phyloP scores from a whole-genome alignment of 495 filamentous ascomycete species.

The Talaromyces stipitatus region DNA sequence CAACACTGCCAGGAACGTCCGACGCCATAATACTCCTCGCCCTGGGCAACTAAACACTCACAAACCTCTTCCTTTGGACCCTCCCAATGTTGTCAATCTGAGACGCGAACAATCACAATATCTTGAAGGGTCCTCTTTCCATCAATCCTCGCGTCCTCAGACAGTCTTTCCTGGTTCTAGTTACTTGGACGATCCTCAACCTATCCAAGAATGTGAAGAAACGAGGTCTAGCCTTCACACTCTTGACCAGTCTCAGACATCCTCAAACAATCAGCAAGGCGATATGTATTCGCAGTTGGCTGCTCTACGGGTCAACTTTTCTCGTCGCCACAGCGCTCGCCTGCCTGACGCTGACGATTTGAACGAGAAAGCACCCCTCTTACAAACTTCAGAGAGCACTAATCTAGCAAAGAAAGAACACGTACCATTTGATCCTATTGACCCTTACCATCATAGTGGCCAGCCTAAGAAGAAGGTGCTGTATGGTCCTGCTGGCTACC shows the following conservation, averaged over 20 bases:
- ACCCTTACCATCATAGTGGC: conserved; percentile 5
- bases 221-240: not conserved
- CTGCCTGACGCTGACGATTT: not conserved
- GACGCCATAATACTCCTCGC: not conserved
- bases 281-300: conserved; percentile 1
- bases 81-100: not conserved
- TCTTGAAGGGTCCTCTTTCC: not conserved
- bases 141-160: not conserved
- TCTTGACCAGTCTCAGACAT: not conserved
- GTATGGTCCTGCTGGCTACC: conserved; percentile 6
- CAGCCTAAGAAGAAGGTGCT: conserved; percentile 5
- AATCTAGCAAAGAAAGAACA: not conserved
- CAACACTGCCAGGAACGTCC: not conserved
- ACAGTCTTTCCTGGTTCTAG: not conserved
- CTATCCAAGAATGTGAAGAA: not conserved
- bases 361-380: not conserved
- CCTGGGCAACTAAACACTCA: not conserved
- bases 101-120: not conserved
- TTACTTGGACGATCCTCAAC: not conserved
- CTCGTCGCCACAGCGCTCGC: not conserved
- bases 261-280: not conserved
- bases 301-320: not conserved
- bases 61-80: not conserved
- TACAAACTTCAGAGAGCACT: not conserved
- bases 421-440: conserved; percentile 5